Evolutionary conservation across 768 basidiomycete genomes (phyloP).

Genomic region (Leccinellum rugosiceps): DNA sequence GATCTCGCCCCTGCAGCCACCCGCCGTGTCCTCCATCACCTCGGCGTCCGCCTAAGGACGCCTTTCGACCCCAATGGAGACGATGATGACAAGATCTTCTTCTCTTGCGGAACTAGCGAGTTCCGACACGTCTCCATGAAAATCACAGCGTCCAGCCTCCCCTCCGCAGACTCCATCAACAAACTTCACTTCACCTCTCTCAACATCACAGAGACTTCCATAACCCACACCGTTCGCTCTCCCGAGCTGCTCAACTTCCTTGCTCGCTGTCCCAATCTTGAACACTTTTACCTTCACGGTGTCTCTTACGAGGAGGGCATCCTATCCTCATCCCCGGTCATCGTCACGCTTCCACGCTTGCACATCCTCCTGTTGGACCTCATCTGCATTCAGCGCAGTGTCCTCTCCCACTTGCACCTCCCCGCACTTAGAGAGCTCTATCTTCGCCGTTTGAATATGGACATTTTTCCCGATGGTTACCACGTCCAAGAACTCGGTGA

Average conservation of each 20-base stretch:
- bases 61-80: constrained; percentile 21
- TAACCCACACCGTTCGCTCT: constrained; percentile 41
- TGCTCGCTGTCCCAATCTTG: constrained; percentile 55
- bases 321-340: constrained; percentile 28
- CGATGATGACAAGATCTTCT: constrained; percentile 26
- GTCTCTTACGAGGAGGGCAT: constrained; percentile 45
- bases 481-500: constrained; percentile 54
- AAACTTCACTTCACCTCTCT: constrained; percentile 57
- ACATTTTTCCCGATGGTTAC: constrained; percentile 38
- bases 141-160: constrained; percentile 48
- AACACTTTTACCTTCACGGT: constrained; percentile 56
- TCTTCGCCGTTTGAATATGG: constrained; percentile 67
- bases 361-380: constrained; percentile 53
- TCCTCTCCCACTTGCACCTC: constrained; percentile 62
- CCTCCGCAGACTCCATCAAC: constrained; percentile 39
- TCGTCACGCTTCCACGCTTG: constrained; percentile 56
- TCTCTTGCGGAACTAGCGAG: constrained; percentile 33
- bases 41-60: constrained; percentile 20
- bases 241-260: constrained; percentile 59
- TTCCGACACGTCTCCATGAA: constrained; percentile 46
- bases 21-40: constrained; percentile 28
- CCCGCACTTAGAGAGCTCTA: constrained; percentile 59
- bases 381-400: constrained; percentile 59
- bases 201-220: constrained; percentile 49
- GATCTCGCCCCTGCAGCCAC: constrained; percentile 19